phyloP scores from a whole-genome alignment of 148 eudicot genomes.

The Cornus kousa region DNA sequence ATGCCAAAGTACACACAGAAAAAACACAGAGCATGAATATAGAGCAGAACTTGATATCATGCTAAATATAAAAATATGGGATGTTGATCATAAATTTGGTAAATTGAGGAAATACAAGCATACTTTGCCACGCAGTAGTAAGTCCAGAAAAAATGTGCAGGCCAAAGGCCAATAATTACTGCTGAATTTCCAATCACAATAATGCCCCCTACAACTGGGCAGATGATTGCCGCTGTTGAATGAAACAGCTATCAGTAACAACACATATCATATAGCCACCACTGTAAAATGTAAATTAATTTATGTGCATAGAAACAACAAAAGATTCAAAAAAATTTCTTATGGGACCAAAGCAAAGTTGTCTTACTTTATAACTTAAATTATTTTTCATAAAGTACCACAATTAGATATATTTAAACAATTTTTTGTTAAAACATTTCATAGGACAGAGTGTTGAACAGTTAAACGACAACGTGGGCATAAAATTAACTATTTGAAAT shows the following conservation, averaged over 20 bases:
- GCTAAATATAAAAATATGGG: background rate
- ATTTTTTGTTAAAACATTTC: too few relatives aligned
- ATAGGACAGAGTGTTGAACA: too few relatives aligned
- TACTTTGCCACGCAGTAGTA: slow-evolving; percentile 80
- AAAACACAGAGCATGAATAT: slow-evolving; percentile 3
- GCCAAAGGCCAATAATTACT: slow-evolving; percentile 83
- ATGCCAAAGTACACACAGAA: background rate
- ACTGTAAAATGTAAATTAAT: background rate
- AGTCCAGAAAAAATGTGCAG: slow-evolving; percentile 86
- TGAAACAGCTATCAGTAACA: background rate
- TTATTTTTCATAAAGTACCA: too few relatives aligned
- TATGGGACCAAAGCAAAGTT: too few relatives aligned
- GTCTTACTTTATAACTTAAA: too few relatives aligned
- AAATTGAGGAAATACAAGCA: background rate
- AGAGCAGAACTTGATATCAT: background rate
- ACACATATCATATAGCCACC: background rate
- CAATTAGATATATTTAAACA: too few relatives aligned
- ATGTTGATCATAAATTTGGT: background rate
- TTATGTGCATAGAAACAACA: background rate
- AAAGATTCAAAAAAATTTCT: too few relatives aligned
- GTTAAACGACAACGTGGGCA: too few relatives aligned
- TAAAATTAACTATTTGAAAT: too few relatives aligned
- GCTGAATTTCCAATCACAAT: slow-evolving; percentile 72
- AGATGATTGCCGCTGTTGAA: slow-evolving; percentile 47
- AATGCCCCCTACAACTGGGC: slow-evolving; percentile 52